Percentiles rank a stretch among this genome's conserved stretches.
phyloP scores from a whole-genome alignment of 805 yeast genomes.

The Candida chauliodis region DNA sequence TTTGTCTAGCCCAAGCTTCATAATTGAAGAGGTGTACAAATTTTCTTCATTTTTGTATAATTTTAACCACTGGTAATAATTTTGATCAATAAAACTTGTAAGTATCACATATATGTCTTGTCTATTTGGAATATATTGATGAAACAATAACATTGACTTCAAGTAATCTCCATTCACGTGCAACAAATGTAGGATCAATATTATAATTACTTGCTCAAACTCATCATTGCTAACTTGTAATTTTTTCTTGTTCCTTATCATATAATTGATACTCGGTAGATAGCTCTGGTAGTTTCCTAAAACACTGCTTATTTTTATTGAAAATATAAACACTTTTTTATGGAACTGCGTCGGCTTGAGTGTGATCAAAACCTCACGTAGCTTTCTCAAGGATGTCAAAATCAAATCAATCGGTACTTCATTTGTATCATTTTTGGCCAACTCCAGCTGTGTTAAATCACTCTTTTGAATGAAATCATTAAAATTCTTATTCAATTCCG shows the following conservation, averaged over 20 bases:
- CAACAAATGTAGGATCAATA: conserved; percentile 43
- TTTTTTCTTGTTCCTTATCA: conserved; percentile 23
- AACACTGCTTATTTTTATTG: conserved; percentile 43
- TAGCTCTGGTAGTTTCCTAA: conserved; percentile 52
- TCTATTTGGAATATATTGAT: conserved; percentile 19
- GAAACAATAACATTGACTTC: conserved; percentile 28
- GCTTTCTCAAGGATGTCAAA: conserved; percentile 38
- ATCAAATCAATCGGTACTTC: conserved; percentile 17
- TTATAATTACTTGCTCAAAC: conserved; percentile 35
- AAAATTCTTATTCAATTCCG: conserved; percentile 12
- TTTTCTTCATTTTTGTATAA: conserved; percentile 32
- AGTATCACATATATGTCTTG: conserved; percentile 15
- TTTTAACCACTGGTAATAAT: conserved; percentile 28
- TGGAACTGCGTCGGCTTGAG: conserved; percentile 31
- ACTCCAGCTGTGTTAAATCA: conserved; percentile 7
- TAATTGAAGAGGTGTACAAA: conserved; percentile 28
- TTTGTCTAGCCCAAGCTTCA: conserved; percentile 39
- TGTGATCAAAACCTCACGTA: conserved; percentile 54
- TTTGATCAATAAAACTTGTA: conserved; percentile 25
- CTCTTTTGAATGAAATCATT: conserved; percentile 9
- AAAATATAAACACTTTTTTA: conserved; percentile 44
- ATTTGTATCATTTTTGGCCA: background rate
- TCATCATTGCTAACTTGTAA: conserved; percentile 19
- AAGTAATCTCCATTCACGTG: conserved; percentile 36
- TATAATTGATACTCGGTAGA: conserved; percentile 47